Evolutionary conservation across 2,329 filamentous ascomycete species (phyloP), one percentile per base, ranked within the genome.

Genomic region (Lasiodiplodia citricola): DNA sequence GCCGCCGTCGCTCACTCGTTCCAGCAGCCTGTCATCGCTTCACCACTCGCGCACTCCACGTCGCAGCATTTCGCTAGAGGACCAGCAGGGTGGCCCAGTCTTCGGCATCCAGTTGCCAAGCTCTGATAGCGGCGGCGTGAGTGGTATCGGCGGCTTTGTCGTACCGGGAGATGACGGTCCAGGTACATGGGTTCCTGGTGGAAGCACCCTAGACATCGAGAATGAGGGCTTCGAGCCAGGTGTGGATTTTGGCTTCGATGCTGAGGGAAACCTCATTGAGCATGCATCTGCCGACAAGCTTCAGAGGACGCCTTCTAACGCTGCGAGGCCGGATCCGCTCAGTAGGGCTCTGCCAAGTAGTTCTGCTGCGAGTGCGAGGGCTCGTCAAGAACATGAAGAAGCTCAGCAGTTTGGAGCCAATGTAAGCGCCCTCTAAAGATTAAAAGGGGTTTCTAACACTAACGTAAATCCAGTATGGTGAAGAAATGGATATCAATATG

Each of bases 211-310:
- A 4, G 13, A 56, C 28, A 3, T 56, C 2, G 51, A 68, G 18
- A 58, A 84, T 18, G 79, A 84, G 23, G 76, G 84, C 21, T 77
- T 86, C 68, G 76, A 82, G 63, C 74, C 84, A 41, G 85, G 88
- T n/a, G 81, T 84, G 25, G 85, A 85, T 65, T 89, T 91, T 72
- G 85, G 83, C 47, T 86, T 91, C 71, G 88, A 90, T 71, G 87
- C 84, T 16, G 84, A 91, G 70, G 89, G 88, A 8, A 86, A 87
- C 71, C 78, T 91, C 5, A 75, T 87, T 37, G 86, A 88, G 63
- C 75, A 86, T 55, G 72, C 25, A 7, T 63, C 70, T 25, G 69
- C 71, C 4, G 58, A 66, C 5, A 67, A 70, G 31, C 52, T 71
- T 57, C 60, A 67, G 25, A 70, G 68, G 47, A 75, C 73, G 51